phyloP scores from a whole-genome alignment of 208 protist genomes.

The Trypanosoma vivax region DNA sequence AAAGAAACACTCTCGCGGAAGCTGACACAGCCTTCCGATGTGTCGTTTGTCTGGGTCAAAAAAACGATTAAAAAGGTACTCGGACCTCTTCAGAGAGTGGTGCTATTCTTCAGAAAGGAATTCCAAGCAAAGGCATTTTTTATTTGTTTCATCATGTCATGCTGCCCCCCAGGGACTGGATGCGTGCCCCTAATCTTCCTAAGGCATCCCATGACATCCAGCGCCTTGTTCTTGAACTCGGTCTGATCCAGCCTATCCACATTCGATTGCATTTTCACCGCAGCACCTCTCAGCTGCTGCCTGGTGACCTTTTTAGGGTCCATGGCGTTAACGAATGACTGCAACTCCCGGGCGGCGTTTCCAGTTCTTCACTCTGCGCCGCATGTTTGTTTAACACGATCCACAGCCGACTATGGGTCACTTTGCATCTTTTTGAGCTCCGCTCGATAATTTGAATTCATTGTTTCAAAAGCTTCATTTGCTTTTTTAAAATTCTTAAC shows the following conservation, averaged over 20 bases:
- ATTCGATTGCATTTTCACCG: neutral
- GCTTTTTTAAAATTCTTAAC: too few relatives aligned
- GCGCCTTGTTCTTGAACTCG: neutral
- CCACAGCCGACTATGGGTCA: neutral
- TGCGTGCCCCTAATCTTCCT: neutral
- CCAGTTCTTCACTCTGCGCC: neutral
- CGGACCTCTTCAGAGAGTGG: neutral
- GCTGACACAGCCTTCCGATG: too few relatives aligned
- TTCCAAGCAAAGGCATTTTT: neutral
- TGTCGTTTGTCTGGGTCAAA: neutral
- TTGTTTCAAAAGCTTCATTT: neutral
- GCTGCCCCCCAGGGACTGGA: neutral
- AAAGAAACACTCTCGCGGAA: too few relatives aligned
- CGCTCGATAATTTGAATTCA: neutral
- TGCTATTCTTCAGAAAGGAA: neutral
- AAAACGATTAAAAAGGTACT: neutral
- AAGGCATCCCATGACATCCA: neutral
- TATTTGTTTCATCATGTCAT: neutral
- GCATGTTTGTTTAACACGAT: neutral
- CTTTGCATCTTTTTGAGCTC: neutral
- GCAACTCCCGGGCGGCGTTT: neutral
- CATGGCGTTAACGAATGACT: neutral
- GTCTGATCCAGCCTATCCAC: neutral
- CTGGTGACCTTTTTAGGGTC: neutral
- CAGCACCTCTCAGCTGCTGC: neutral